phyloP scores from a whole-genome alignment of 2,329 filamentous ascomycete species.

The Aspergillus tubingensis region DNA sequence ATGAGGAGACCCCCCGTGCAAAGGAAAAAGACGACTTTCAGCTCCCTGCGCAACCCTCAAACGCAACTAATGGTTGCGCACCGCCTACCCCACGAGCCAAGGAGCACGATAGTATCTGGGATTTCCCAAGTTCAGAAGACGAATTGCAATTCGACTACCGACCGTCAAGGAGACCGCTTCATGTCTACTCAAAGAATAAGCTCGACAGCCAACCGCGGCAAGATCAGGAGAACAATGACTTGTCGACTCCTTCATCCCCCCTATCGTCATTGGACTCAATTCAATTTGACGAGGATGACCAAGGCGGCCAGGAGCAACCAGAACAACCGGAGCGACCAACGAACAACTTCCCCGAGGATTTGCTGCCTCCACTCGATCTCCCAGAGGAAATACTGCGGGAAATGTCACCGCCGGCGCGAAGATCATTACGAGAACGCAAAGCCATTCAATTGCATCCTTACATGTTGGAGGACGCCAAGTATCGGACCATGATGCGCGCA shows the following conservation, averaged over 20 bases:
- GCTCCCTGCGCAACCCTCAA: neutral
- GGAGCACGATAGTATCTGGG: slow-evolving; percentile 26
- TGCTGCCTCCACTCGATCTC: slow-evolving; percentile 27
- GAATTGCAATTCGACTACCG: slow-evolving; percentile 36
- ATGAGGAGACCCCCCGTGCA: slow-evolving; percentile 6
- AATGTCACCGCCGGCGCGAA: slow-evolving; percentile 29
- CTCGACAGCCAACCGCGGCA: slow-evolving; percentile 4
- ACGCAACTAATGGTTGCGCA: slow-evolving; percentile 5
- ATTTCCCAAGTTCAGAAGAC: slow-evolving; percentile 37
- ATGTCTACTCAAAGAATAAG: slow-evolving; percentile 11
- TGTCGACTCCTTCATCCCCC: slow-evolving; percentile 42
- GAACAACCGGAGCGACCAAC: neutral
- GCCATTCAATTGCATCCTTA: slow-evolving; percentile 54
- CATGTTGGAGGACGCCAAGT: slow-evolving; percentile 48
- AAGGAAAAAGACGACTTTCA: neutral
- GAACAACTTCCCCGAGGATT: slow-evolving; percentile 16
- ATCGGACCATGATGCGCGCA: slow-evolving; percentile 42
- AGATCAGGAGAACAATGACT: slow-evolving; percentile 21
- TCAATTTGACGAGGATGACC: slow-evolving; percentile 11
- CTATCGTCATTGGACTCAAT: slow-evolving; percentile 33
- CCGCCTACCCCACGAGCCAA: slow-evolving; percentile 19
- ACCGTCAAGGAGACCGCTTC: slow-evolving; percentile 18
- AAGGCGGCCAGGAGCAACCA: neutral
- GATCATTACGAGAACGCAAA: slow-evolving; percentile 47
- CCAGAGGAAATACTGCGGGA: slow-evolving; percentile 31